These are phyloP conservation scores for Aspergillus persii DNA, from an alignment of 2,329 filamentous ascomycete species.

Conservation along the genomic window DNA sequence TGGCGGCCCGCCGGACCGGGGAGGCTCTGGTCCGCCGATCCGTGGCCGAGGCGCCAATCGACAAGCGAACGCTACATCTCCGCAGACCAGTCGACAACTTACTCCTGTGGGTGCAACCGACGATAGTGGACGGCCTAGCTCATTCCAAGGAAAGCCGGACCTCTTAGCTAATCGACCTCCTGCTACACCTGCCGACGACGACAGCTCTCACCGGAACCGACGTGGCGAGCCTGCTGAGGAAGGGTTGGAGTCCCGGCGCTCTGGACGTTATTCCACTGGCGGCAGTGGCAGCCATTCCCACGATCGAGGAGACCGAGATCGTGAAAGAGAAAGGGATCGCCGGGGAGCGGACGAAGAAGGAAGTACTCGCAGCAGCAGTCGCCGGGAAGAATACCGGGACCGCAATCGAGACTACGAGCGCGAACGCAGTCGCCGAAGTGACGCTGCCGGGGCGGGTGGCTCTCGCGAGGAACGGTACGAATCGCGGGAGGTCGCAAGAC, in stretches of 20 bases:
- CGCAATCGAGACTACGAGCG: conserved; percentile 32
- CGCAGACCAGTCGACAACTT: conserved; percentile 32
- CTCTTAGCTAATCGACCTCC: conserved; percentile 31
- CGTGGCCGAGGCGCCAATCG: conserved; percentile 41
- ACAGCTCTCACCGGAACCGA: conserved; percentile 28
- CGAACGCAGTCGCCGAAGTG: conserved; percentile 35
- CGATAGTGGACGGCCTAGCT: conserved; percentile 17
- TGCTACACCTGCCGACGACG: conserved; percentile 24
- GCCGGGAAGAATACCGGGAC: conserved; percentile 39
- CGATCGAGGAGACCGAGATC: conserved; percentile 20
- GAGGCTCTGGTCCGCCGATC: conserved; percentile 32
- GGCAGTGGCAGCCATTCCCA: conserved; percentile 15
- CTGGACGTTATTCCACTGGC: conserved; percentile 27
- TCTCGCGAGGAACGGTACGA: conserved; percentile 26
- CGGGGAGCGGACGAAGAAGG: conserved; percentile 30
- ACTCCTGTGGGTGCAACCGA: conserved; percentile 27
- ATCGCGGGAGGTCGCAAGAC: conserved; percentile 32
- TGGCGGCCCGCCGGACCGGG: conserved; percentile 32
- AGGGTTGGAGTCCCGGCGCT: conserved; percentile 32
- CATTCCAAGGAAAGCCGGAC: conserved; percentile 30
- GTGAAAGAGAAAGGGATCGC: conserved; percentile 32
- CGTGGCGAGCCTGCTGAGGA: conserved; percentile 35
- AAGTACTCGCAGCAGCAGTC: conserved; percentile 23
- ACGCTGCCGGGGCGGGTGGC: conserved; percentile 19
- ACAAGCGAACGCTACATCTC: conserved; percentile 30